Evolutionary conservation across 495 filamentous ascomycete genomes (phyloP).

Genomic region (Penicillium antarcticum): DNA sequence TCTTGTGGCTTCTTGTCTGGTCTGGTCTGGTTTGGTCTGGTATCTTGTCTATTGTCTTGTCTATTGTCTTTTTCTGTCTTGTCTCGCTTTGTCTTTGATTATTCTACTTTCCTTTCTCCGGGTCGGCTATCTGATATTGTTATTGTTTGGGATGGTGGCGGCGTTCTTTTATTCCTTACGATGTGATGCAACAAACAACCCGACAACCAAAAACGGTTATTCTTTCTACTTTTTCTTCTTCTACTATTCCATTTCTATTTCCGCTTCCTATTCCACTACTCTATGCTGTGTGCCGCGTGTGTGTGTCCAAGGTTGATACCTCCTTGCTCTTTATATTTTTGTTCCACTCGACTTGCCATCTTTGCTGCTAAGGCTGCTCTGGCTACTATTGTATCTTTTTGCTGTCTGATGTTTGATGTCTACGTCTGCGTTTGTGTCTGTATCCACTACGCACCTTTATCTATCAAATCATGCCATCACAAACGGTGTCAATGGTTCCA

Average conservation of each 20-base stretch:
- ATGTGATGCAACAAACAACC: conserved; percentile 21
- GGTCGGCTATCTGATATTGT: conserved; percentile 9
- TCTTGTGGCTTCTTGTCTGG: not conserved
- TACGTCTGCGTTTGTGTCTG: too few relatives aligned
- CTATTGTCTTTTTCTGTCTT: not conserved
- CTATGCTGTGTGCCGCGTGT: not conserved
- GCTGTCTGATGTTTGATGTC: too few relatives aligned
- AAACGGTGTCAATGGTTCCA: not conserved
- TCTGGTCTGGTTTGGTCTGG: too few relatives aligned
- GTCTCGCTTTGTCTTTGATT: not conserved
- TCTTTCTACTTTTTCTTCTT: conserved; percentile 1
- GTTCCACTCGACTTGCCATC: not conserved
- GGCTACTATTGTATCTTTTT: too few relatives aligned
- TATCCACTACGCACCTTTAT: too few relatives aligned
- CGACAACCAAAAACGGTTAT: conserved; percentile 13
- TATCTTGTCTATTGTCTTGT: not conserved
- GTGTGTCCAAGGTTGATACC: not conserved
- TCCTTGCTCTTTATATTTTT: not conserved
- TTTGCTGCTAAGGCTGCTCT: too few relatives aligned
- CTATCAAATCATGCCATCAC: not conserved
- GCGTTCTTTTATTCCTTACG: conserved; percentile 26
- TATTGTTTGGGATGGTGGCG: conserved; percentile 6
- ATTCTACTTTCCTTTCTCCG: conserved; percentile 1
- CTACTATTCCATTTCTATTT: not conserved
- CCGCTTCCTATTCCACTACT: not conserved